Conservation (phyloP, 1,284 basidiomycete species). For the Ustilago trichophora region DNA sequence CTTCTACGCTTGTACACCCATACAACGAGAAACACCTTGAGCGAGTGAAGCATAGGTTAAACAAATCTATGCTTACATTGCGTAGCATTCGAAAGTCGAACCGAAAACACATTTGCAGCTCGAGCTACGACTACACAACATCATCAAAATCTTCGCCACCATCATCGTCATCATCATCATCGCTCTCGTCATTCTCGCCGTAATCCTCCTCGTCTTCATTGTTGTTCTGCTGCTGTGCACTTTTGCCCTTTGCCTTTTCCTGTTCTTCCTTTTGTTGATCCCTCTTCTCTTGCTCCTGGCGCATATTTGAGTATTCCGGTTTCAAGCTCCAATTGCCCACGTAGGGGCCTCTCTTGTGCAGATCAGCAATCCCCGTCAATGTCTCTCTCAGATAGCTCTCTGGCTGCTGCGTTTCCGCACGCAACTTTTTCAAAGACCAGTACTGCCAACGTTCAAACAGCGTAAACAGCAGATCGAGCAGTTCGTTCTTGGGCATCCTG, state of each 20-base stretch:
- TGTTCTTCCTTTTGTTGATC: neutral
- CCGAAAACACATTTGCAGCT: too few relatives aligned
- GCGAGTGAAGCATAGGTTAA: too few relatives aligned
- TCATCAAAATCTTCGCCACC: conserved; percentile 42
- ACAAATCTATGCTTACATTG: too few relatives aligned
- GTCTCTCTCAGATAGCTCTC: conserved; percentile 90
- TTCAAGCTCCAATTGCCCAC: conserved; percentile 68
- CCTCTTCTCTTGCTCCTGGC: conserved; percentile 22
- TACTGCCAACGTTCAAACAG: conserved; percentile 81
- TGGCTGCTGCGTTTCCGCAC: conserved; percentile 86
- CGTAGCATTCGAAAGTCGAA: too few relatives aligned
- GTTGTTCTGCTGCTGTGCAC: conserved; percentile 1
- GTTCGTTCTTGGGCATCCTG: conserved; percentile 85
- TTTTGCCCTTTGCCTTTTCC: neutral
- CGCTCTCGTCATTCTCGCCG: conserved; percentile 33
- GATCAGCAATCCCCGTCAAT: conserved; percentile 79
- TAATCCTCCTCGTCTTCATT: conserved; percentile 32
- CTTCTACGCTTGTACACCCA: too few relatives aligned
- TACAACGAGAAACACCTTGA: too few relatives aligned
- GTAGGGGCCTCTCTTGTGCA: conserved; percentile 79
- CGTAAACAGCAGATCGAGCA: conserved; percentile 83
- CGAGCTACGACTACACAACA: conserved; percentile 9
- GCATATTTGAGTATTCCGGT: conserved; percentile 44
- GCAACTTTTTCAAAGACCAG: conserved; percentile 83
- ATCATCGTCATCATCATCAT: conserved; percentile 34